Base-by-base conservation (phyloP, 192 early-diverging fungal species). In the Backusella tuberculispora region DNA sequence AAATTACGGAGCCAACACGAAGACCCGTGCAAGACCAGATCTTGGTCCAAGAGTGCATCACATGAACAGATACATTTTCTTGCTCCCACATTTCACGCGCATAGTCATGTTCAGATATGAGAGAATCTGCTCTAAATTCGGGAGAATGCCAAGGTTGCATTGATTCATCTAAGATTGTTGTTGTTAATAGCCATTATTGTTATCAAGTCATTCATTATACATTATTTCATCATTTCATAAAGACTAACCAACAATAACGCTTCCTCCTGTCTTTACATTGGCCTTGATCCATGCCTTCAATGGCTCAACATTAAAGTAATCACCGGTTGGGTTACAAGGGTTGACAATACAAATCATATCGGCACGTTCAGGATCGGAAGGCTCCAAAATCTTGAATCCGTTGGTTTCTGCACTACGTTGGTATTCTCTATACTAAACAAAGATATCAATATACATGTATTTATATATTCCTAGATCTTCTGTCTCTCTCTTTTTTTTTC, bases 21-120 rank as follows among this genome's bases (percentile, higher is more conserved):
- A 96, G 85, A 34, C 95, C 95, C 6, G 94, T 94, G 85, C 95
- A 96, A 45, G 92, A 95, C 94, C 94, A 96, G 63, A 96, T 86
- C 80, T 96, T 96, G 48, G 95, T 96, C 95, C 95, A 96, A 26
- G 94, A 95, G 82, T 96, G 95, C 83, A 96, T 94, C 19, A 96
- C 83, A 81, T 91, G 95, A 64, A 96, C 87, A 6, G 93, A 92
- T 29, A 96, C 89, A 4, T 89, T 87, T 38, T 87, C 86, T 37
- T 83, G 83, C 69, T 79, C 73, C 80, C 87, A 92, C 67, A 95
- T 74, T 41, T 84, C 74, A 50, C 80, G 81, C 60, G 91, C 66
- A 77, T 90, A 96, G 37, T 88, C 85, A 71, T 88, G 83, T 84
- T 95, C 89, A 69, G 88, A 89, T 63, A 86, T 90, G 76, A 96